These are phyloP conservation scores for Blastomyces parvus DNA, from an alignment of 2,329 filamentous ascomycete species.

Conservation along the genomic window DNA sequence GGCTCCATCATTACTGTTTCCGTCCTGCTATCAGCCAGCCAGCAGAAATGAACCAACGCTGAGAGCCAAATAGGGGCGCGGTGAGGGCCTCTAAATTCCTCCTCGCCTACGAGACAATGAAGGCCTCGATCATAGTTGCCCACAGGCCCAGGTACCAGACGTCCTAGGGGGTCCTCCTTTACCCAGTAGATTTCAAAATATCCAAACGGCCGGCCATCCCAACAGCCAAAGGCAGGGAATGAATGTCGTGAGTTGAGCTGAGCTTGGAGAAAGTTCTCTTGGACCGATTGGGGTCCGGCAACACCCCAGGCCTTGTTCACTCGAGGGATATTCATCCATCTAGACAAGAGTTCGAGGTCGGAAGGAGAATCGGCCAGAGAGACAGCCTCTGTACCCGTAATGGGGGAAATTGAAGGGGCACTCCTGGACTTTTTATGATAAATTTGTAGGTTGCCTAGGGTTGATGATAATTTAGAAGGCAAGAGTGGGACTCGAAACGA, in stretches of 20 bases:
- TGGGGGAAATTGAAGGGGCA: background rate
- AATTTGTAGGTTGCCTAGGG: conserved; percentile 21
- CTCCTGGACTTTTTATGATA: conserved; percentile 17
- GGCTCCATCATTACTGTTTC: conserved; percentile 80
- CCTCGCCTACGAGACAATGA: conserved; percentile 82
- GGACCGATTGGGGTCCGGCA: conserved; percentile 46
- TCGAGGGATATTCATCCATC: conserved; percentile 81
- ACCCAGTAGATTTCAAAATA: conserved; percentile 99
- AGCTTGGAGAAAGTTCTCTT: conserved; percentile 58
- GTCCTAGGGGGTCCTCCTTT: conserved; percentile 75
- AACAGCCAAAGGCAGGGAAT: conserved; percentile 85
- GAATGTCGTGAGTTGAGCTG: conserved; percentile 61
- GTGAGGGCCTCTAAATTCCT: conserved; percentile 76
- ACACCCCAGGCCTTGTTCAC: conserved; percentile 79
- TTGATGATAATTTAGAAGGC: conserved; percentile 41
- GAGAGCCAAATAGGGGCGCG: conserved; percentile 72
- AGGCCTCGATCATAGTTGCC: conserved; percentile 80
- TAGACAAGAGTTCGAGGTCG: conserved; percentile 62
- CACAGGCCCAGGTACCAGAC: conserved; percentile 53
- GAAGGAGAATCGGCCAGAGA: conserved; percentile 34
- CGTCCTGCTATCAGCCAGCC: conserved; percentile 67
- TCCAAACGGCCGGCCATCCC: conserved; percentile 90
- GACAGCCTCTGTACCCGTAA: background rate
- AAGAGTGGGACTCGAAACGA: conserved; percentile 77
- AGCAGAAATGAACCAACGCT: conserved; percentile 78